Evolutionary conservation across 306 rosid species (phyloP), one percentile per base, ranked within the genome.

Genomic region (Myrica gale): DNA sequence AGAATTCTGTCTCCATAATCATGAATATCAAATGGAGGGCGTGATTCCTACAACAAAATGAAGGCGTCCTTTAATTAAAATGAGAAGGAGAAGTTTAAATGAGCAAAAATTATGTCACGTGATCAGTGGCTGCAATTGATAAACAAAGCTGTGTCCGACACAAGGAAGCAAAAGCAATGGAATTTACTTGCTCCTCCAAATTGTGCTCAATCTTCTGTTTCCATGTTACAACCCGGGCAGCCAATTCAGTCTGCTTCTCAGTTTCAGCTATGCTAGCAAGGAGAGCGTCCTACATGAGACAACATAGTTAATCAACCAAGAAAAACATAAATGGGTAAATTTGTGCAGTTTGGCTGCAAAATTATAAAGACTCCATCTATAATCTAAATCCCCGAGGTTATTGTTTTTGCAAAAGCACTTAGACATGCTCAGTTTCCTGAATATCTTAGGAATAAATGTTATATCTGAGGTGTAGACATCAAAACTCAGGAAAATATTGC

Each of bases 211-310:
- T 87, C 78, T 85, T 92, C 69, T 92, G 97, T 83, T 92, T 95
- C 97, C 99, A 92, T 41, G 91, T 84, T 32, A 96, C 89, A 74
- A 95, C 96, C 82, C 93, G 90, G 69, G 91, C 71, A 73, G 93
- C 97, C 83, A 92, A 84, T 87, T 88, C 97, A 47, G 93, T 89
- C 76, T 90, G 99, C 80, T 88, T 89, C 92, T 95, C 99, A 3
- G 83, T 84, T 86, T 95, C 88, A 45, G 96, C 91, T 70, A 95
- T 90, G 89, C 87, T 92, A 74, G 97, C 97, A 48, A 95, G 93
- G 73, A 95, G 90, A 81, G 96, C 79, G 48, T 92, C 90, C 99
- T 92, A 69, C 51, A 72, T 9, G 41, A 76, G 52, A 80, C 70
- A 75, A 69, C 46, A 56, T 41, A 67, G 74, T 78, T 53, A 42